phyloP scores from a whole-genome alignment of 2,329 filamentous ascomycete species.

The Rugonectria rugulosa region DNA sequence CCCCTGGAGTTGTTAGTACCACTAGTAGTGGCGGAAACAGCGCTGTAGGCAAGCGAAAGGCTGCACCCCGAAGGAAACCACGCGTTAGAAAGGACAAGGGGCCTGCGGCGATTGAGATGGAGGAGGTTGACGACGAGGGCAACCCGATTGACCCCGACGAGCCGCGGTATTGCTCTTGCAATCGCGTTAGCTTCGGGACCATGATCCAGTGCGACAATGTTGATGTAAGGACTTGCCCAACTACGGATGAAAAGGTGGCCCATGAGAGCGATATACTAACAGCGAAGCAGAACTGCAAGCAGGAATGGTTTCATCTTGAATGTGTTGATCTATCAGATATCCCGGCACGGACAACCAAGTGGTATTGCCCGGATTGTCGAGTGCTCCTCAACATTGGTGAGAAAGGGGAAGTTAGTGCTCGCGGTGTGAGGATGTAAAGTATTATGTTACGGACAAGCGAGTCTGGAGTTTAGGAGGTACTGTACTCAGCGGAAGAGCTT shows the following conservation, averaged over 20 bases:
- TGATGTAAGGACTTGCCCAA: slow-evolving; percentile 63
- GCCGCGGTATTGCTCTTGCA: slow-evolving; percentile 79
- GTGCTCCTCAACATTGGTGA: slow-evolving; percentile 68
- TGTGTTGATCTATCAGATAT: slow-evolving; percentile 75
- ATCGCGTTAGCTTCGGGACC: slow-evolving; percentile 79
- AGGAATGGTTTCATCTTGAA: slow-evolving; percentile 85
- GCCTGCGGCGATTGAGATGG: slow-evolving; percentile 53
- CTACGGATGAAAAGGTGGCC: slow-evolving; percentile 14
- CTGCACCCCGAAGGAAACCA: slow-evolving; percentile 71
- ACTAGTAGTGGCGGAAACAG: slow-evolving; percentile 68
- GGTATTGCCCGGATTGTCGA: slow-evolving; percentile 84
- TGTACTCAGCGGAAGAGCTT: slow-evolving; percentile 5
- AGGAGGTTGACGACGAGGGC: slow-evolving; percentile 72
- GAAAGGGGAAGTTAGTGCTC: slow-evolving; percentile 68
- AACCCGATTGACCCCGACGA: slow-evolving; percentile 78
- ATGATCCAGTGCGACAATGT: slow-evolving; percentile 87
- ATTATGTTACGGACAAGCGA: background rate
- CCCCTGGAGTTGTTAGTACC: slow-evolving; percentile 73
- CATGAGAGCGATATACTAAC: slow-evolving; percentile 26
- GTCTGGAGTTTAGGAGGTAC: slow-evolving; percentile 14
- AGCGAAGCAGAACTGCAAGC: slow-evolving; percentile 68
- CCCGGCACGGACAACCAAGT: slow-evolving; percentile 77
- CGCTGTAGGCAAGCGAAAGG: slow-evolving; percentile 76
- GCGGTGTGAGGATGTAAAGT: slow-evolving; percentile 57
- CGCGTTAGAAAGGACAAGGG: slow-evolving; percentile 58